phyloP scores from a whole-genome alignment of 2,329 filamentous ascomycete genomes.

The Scytalidium sp. region DNA sequence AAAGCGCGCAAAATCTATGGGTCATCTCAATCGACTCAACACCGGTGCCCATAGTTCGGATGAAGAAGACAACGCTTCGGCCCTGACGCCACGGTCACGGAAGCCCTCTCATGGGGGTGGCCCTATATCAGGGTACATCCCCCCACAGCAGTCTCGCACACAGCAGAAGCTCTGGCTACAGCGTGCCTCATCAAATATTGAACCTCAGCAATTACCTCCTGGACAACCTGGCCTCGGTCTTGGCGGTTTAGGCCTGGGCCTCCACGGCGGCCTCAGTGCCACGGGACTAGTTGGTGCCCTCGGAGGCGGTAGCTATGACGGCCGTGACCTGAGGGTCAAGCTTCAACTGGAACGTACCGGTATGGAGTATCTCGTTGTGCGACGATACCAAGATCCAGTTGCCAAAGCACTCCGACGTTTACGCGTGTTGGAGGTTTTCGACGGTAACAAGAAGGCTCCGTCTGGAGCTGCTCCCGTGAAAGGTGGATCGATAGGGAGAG shows the following conservation, averaged over 20 bases:
- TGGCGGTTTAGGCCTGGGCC: constrained; percentile 12
- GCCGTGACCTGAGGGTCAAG: constrained; percentile 60
- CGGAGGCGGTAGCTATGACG: constrained; percentile 43
- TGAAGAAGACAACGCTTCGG: constrained; percentile 38
- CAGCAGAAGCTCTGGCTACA: constrained; percentile 76
- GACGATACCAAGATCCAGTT: constrained; percentile 69
- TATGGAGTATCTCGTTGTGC: constrained; percentile 72
- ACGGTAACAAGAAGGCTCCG: constrained; percentile 48
- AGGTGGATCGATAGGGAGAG: constrained; percentile 19
- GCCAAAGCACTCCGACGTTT: constrained; percentile 58
- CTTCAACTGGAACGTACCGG: constrained; percentile 67
- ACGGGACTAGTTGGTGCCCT: constrained; percentile 36
- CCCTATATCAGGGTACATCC: constrained; percentile 19
- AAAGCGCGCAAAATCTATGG: constrained; percentile 27
- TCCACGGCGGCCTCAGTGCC: constrained; percentile 13
- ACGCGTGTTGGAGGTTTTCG: constrained; percentile 47
- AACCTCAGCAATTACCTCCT: constrained; percentile 51
- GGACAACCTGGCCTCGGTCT: constrained; percentile 31
- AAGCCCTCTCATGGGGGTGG: constrained; percentile 14
- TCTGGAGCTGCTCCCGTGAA: constrained; percentile 31
- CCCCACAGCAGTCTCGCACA: constrained; percentile 56
- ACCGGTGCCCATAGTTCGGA: constrained; percentile 28
- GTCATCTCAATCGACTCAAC: constrained; percentile 19
- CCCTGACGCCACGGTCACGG: constrained; percentile 40
- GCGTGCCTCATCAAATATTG: constrained; percentile 68